phyloP scores from a whole-genome alignment of 306 rosid species.

The Morella rubra region DNA sequence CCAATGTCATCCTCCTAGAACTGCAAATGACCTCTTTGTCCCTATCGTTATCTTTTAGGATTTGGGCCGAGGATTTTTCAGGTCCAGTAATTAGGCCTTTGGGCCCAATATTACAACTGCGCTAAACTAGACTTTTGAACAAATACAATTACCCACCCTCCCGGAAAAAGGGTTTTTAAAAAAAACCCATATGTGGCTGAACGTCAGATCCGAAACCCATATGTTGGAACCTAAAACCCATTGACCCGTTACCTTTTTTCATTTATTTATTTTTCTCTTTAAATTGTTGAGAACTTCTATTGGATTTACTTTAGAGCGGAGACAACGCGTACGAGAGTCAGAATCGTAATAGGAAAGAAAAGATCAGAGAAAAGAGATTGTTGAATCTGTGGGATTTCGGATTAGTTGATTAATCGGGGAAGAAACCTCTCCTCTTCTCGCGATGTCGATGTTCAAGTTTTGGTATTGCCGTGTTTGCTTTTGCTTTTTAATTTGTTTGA shows the following conservation, averaged over 20 bases:
- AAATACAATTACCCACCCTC: too few species aligned
- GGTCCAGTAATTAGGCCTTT: not conserved
- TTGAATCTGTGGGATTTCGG: not conserved
- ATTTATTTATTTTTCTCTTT: too few species aligned
- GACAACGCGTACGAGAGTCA: conserved; percentile 8
- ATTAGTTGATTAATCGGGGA: conserved; percentile 16
- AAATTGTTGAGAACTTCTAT: too few species aligned
- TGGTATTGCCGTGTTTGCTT: conserved; percentile 47
- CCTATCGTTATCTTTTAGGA: too few species aligned
- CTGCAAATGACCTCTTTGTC: not conserved
- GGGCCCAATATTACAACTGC: too few species aligned
- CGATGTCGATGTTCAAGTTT: conserved; percentile 87
- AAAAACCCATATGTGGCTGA: too few species aligned
- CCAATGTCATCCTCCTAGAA: not conserved
- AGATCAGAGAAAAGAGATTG: not conserved
- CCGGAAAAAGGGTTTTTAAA: too few species aligned
- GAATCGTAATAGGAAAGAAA: not conserved
- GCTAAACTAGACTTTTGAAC: too few species aligned
- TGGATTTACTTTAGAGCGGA: too few species aligned
- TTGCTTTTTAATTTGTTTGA: not conserved
- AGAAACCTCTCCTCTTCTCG: conserved; percentile 9
- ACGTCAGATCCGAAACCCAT: too few species aligned
- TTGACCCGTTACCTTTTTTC: too few species aligned
- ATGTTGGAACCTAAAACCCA: too few species aligned
- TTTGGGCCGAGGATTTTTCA: not conserved